phyloP scores from a whole-genome alignment of 805 yeast genomes.

The Suhomyces prunicola region DNA sequence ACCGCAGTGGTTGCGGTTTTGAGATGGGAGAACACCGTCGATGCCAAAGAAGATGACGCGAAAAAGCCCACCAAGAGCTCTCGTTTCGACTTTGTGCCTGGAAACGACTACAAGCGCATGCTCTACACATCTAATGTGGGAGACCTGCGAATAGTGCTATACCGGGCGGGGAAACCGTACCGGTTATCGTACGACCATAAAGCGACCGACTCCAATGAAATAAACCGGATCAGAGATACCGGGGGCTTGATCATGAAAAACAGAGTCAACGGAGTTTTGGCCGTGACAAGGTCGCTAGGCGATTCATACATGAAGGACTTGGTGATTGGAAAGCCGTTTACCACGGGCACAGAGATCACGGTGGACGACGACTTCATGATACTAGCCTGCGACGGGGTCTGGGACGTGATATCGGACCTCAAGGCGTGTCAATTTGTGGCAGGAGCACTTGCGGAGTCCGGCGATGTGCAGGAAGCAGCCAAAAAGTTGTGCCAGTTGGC shows the following conservation, averaged over 20 bases:
- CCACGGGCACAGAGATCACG: conserved; percentile 78
- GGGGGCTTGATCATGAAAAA: conserved; percentile 91
- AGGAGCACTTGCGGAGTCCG: conserved; percentile 34
- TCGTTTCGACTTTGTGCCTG: conserved; percentile 49
- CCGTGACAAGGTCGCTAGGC: conserved; percentile 91
- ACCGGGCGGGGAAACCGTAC: conserved; percentile 69
- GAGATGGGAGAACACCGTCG: conserved; percentile 65
- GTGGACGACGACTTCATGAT: conserved; percentile 73
- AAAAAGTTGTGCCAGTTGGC: conserved; percentile 68
- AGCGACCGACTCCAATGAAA: conserved; percentile 78
- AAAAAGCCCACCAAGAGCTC: conserved; percentile 8
- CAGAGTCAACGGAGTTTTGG: conserved; percentile 92
- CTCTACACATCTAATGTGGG: conserved; percentile 94
- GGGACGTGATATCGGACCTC: conserved; percentile 91
- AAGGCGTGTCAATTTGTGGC: conserved; percentile 74
- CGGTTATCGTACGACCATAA: conserved; percentile 91
- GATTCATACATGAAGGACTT: conserved; percentile 88
- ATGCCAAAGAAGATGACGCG: conserved; percentile 8
- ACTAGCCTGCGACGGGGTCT: conserved; percentile 92
- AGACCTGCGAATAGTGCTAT: conserved; percentile 80
- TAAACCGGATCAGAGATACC: conserved; percentile 63
- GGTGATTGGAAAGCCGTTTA: conserved; percentile 88
- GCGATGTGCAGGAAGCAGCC: conserved; percentile 64
- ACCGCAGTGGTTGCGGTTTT: conserved; percentile 94
- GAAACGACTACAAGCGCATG: conserved; percentile 58